Evolutionary conservation across 2,329 filamentous ascomycete species (phyloP).

Genomic region (Pestalotiopsis fici): DNA sequence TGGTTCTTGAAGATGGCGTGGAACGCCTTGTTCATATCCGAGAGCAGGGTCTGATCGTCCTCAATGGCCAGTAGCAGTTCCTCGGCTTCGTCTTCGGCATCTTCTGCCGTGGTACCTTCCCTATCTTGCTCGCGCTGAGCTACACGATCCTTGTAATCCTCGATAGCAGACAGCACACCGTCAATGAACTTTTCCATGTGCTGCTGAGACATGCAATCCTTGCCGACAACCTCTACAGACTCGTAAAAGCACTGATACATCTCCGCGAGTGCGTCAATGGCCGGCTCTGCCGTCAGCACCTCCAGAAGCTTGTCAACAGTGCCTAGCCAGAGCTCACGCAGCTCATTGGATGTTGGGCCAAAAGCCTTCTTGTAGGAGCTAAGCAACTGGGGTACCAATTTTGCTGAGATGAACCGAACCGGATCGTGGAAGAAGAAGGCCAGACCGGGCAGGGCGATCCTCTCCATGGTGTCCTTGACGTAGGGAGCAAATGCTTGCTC

Average conservation of each 20-base stretch:
- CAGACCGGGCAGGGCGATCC: conserved; percentile 89
- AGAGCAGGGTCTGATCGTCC: conserved; percentile 93
- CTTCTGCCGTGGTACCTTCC: conserved; percentile 71
- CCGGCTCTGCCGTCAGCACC: conserved; percentile 89
- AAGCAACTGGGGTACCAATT: conserved; percentile 89
- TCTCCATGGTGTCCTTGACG: conserved; percentile 91
- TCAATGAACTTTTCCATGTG: conserved; percentile 90
- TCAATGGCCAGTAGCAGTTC: conserved; percentile 90
- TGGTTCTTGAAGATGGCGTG: conserved; percentile 99
- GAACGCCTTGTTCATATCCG: conserved; percentile 99
- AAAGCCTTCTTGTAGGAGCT: conserved; percentile 94
- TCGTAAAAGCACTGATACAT: conserved; percentile 99
- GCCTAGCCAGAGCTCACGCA: conserved; percentile 79
- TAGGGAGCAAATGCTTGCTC: conserved; percentile 91
- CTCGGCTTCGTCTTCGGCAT: conserved; percentile 87
- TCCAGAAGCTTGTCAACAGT: conserved; percentile 92
- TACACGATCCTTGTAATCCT: conserved; percentile 91
- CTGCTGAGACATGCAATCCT: conserved; percentile 73
- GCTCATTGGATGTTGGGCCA: conserved; percentile 75
- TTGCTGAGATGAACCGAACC: conserved; percentile 90
- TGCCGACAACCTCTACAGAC: conserved; percentile 90
- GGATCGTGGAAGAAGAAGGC: conserved; percentile 99
- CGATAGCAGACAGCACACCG: conserved; percentile 79
- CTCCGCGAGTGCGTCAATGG: conserved; percentile 93
- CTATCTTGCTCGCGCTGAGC: conserved; percentile 81